These are phyloP conservation scores for Begonia loranthoides DNA, from an alignment of 306 rosid genomes.

Conservation along the genomic window DNA sequence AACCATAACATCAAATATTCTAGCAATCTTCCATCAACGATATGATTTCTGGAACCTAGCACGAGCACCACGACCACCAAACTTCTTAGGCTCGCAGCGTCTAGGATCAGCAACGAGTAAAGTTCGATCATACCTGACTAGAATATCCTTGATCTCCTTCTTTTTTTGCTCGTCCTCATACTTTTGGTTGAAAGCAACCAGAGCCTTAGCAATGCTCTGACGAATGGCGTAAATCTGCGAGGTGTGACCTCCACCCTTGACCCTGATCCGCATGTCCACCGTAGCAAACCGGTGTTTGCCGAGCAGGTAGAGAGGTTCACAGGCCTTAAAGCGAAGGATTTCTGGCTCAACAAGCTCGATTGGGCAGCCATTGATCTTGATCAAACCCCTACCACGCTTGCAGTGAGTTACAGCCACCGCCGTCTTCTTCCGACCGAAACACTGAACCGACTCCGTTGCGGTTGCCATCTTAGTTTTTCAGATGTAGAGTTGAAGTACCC, in stretches of 20 bases:
- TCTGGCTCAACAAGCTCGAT: conserved; percentile 16
- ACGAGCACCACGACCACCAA: conserved; percentile 61
- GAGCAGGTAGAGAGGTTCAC: conserved; percentile 13
- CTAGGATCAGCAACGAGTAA: conserved; percentile 54
- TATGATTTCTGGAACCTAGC: conserved; percentile 62
- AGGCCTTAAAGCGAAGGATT: conserved; percentile 13
- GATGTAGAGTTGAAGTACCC: neutral
- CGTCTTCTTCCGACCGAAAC: conserved; percentile 19
- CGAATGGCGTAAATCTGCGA: conserved; percentile 19
- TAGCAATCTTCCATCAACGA: conserved; percentile 22
- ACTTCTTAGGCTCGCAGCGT: conserved; percentile 67
- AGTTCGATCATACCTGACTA: conserved; percentile 41
- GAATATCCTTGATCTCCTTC: conserved; percentile 39
- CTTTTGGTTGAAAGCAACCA: conserved; percentile 15
- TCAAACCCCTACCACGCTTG: conserved; percentile 14
- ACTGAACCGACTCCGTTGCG: conserved; percentile 12
- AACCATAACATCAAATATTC: neutral
- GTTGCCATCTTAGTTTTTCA: conserved; percentile 11
- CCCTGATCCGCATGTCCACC: conserved; percentile 14
- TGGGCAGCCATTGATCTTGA: conserved; percentile 15
- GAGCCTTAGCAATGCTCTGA: conserved; percentile 15
- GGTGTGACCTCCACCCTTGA: conserved; percentile 18
- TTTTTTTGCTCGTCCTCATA: conserved; percentile 16
- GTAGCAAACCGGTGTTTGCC: conserved; percentile 12
- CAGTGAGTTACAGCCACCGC: conserved; percentile 14